phyloP scores from a whole-genome alignment of 1,139 yeast species.

The Tardiomyces depauwii region DNA sequence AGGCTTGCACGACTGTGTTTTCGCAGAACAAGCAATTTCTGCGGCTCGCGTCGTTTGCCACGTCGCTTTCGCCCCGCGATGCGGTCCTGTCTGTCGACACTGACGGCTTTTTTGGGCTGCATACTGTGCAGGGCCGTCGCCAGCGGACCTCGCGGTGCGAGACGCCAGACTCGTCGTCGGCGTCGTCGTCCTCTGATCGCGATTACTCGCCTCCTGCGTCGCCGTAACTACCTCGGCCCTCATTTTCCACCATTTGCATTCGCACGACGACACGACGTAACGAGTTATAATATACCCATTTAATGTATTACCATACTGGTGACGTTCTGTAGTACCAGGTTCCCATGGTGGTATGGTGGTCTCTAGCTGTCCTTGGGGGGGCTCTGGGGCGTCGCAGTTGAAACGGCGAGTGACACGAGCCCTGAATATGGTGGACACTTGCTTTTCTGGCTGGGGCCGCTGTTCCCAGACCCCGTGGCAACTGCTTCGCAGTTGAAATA shows the following conservation, averaged over 20 bases:
- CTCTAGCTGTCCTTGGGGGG: too few species aligned
- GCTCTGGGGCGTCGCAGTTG: too few species aligned
- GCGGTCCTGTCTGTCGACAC: constrained; percentile 14
- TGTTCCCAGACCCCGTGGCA: too few species aligned
- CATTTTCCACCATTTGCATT: background rate
- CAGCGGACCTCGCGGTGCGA: background rate
- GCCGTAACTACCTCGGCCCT: background rate
- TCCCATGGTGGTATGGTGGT: too few species aligned
- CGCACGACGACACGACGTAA: background rate
- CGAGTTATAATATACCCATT: background rate
- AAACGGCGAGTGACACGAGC: too few species aligned
- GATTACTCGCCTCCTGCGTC: background rate
- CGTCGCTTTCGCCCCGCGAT: constrained; percentile 7
- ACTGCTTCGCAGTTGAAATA: too few species aligned
- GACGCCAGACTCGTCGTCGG: background rate
- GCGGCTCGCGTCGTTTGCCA: constrained; percentile 2
- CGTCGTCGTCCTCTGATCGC: background rate
- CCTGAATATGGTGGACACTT: too few species aligned
- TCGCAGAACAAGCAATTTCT: constrained; percentile 21
- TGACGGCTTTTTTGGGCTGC: constrained; percentile 14
- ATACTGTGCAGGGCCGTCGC: constrained; percentile 6
- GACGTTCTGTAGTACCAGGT: too few species aligned
- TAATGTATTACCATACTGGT: too few species aligned
- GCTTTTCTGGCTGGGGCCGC: too few species aligned
- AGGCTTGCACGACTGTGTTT: constrained; percentile 18